phyloP scores from a whole-genome alignment of 495 filamentous ascomycete species.

The Jackrogersella multiformis region DNA sequence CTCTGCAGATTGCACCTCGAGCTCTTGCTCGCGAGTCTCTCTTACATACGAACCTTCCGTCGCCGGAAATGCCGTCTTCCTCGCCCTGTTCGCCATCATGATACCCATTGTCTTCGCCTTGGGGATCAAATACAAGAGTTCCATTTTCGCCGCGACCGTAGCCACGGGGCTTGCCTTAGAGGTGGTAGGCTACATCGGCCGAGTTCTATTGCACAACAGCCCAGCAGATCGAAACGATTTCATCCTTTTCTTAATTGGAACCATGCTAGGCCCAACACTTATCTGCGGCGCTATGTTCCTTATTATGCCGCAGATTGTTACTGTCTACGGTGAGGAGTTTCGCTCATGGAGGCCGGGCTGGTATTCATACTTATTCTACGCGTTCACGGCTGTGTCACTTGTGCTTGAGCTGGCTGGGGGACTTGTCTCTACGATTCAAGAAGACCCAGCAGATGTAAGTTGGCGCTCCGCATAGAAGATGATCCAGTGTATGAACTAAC shows the following conservation, averaged over 20 bases:
- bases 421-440: conserved; percentile 24
- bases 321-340: conserved; percentile 52
- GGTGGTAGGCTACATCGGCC: conserved; percentile 53
- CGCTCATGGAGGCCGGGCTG: conserved; percentile 44
- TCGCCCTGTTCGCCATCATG: conserved; percentile 52
- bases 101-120: conserved; percentile 49
- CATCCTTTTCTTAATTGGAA: conserved; percentile 52
- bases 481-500: conserved; percentile 22
- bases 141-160: conserved; percentile 45
- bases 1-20: conserved; percentile 19
- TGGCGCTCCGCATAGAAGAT: not conserved
- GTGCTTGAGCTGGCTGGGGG: conserved; percentile 52
- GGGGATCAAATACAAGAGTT: conserved; percentile 50
- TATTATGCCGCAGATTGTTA: conserved; percentile 50
- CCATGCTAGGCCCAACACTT: conserved; percentile 50
- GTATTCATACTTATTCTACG: conserved; percentile 45
- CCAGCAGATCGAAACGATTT: conserved; percentile 42
- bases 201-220: conserved; percentile 47
- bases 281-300: conserved; percentile 49
- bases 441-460: conserved; percentile 32
- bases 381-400: conserved; percentile 45
- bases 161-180: conserved; percentile 50
- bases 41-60: conserved; percentile 43
- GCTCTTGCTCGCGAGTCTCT: conserved; percentile 40
- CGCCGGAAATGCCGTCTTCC: conserved; percentile 48